Conservation (phyloP, 176 grass and related monocot genomes). For the Miscanthus lutarioriparius region DNA sequence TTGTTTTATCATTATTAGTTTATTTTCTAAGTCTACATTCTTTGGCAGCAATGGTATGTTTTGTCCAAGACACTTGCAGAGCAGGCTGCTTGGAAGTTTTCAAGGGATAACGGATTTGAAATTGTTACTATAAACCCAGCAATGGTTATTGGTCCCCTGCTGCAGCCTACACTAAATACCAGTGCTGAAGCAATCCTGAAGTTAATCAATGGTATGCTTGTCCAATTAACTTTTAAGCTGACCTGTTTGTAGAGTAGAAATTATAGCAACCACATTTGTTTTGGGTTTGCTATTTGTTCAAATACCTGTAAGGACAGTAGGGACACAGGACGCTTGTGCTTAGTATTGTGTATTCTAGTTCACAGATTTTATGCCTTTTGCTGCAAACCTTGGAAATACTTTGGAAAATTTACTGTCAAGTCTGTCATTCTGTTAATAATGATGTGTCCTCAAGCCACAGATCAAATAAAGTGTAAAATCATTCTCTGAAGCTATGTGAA, state of each 20-base stretch:
- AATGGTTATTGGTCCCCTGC: constrained; percentile 65
- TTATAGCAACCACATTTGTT: neutral
- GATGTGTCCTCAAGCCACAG: constrained; percentile 6
- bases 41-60: constrained; percentile 59
- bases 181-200: constrained; percentile 60
- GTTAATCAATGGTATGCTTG: constrained; percentile 50
- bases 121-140: constrained; percentile 62
- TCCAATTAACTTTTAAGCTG: neutral
- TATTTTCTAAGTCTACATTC: constrained; percentile 6
- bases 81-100: constrained; percentile 63
- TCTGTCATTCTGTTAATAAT: constrained; percentile 3
- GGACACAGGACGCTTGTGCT: neutral
- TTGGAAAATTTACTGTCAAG: neutral
- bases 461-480: neutral
- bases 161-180: constrained; percentile 67
- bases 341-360: neutral
- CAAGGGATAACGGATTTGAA: constrained; percentile 56
- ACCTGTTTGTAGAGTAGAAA: constrained; percentile 2
- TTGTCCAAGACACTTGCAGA: constrained; percentile 70
- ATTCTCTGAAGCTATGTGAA: neutral
- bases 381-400: neutral
- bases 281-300: neutral
- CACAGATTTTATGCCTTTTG: neutral
- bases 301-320: neutral
- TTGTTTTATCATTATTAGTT: neutral